Conservation (phyloP, 1,284 basidiomycete genomes). For the Irpex sp. region DNA sequence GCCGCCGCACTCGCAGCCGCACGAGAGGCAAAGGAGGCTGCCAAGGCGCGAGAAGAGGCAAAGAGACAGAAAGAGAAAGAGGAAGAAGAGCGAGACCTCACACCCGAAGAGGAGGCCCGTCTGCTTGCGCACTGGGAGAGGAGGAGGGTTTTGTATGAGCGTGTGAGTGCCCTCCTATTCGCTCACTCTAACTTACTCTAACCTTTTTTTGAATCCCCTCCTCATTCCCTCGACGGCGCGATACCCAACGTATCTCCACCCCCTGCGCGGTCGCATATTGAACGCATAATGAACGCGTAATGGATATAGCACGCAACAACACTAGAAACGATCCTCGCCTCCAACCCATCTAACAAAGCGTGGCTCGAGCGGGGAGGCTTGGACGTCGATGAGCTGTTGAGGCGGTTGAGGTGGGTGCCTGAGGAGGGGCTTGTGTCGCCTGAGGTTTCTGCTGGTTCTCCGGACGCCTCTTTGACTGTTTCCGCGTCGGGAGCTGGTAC, state of each 20-base stretch:
- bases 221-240: too few species aligned
- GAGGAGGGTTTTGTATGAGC: neutral
- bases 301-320: neutral
- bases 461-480: too few species aligned
- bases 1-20: too few species aligned
- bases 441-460: too few species aligned
- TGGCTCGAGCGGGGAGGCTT: neutral
- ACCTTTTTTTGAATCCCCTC: too few species aligned
- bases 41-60: neutral
- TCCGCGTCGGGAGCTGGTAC: too few species aligned
- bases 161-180: neutral
- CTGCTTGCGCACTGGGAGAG: neutral
- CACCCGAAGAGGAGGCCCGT: neutral
- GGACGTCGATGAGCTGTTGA: neutral
- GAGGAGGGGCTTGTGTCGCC: neutral
- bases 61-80: neutral
- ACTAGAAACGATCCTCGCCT: neutral
- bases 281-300: too few species aligned
- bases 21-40: neutral
- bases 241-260: too few species aligned
- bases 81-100: neutral
- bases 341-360: neutral
- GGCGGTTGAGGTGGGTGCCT: neutral
- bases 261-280: too few species aligned
- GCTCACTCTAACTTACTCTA: too few species aligned